Evolutionary conservation across 306 rosid genomes (phyloP), one percentile per base, ranked within the genome.

Genomic region (Sphenostylis stenocarpa): DNA sequence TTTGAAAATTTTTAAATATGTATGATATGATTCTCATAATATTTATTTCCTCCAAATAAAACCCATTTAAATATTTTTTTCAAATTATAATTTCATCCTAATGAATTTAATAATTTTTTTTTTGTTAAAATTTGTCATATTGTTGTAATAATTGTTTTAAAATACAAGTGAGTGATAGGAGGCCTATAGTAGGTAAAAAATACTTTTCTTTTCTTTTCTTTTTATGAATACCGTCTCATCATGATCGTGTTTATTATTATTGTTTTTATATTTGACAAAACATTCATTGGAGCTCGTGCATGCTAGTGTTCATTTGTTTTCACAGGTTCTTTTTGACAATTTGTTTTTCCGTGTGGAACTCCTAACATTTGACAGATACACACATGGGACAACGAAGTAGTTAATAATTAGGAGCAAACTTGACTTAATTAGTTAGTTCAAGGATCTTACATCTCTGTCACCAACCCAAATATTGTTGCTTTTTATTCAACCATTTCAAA

Each of bases 381-480:
- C 48, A 64, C 4, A 77, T 41, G 43, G 64, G 78, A 81, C 87
- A 76, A 86, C 52, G 26, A 75, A 62, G 87, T 84, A 8, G 88
- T 84, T 82, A 76, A 76, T 38, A 9, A 53, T 67, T 52, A 81
- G 51, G 66, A 44, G 19, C 56, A 47, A 28, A 5, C 19, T 44
- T 39, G 49, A 39, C 63, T 72, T 67, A 55, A 66, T 82, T 80
- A 36, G 80, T 77, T 77, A 20, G 71, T 33, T 67, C 58, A 55
- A 51, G 38, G 21, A 67, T 67, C 63, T 67, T 77, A 39, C 17
- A 66, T 66, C 24, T 13, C 45, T 29, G 19, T 7, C 49, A 67
- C 48, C 44, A 34, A 61, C 16, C 43, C 39, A 51, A 49, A 36
- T 23, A 2, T 80, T 53, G 48, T 39, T 55, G 0, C 7, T 29